Evolutionary conservation across 2,329 filamentous ascomycete genomes (phyloP).

Genomic region (Neurospora sp.): DNA sequence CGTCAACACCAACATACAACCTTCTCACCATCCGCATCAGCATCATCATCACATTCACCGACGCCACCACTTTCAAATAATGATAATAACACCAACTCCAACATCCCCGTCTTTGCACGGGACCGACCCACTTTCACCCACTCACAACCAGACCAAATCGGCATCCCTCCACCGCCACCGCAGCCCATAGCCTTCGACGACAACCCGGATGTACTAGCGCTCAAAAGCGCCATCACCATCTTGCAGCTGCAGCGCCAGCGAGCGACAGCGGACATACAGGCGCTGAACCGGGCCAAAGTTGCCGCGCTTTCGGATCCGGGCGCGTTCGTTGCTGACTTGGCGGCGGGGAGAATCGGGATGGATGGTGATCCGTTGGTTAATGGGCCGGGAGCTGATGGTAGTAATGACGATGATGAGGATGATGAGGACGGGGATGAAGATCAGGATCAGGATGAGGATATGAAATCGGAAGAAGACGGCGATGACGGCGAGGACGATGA

Average conservation of each 20-base stretch:
- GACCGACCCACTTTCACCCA: constrained; percentile 27
- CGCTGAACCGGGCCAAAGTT: constrained; percentile 58
- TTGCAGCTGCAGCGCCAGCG: constrained; percentile 77
- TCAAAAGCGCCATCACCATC: constrained; percentile 75
- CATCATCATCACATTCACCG: constrained; percentile 4
- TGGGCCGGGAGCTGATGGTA: constrained; percentile 4
- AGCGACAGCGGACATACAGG: constrained; percentile 63
- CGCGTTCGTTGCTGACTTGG: constrained; percentile 60
- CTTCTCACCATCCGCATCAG: constrained; percentile 7
- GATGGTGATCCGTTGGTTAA: constrained; percentile 21
- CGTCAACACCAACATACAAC: constrained; percentile 18
- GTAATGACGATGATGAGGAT: constrained; percentile 27
- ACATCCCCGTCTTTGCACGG: constrained; percentile 20
- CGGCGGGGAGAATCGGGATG: constrained; percentile 46
- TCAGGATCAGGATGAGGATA: constrained; percentile 15
- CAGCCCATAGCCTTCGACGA: constrained; percentile 46
- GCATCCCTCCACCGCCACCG: constrained; percentile 36
- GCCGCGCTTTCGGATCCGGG: constrained; percentile 62
- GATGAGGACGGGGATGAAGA: constrained; percentile 17
- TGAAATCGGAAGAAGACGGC: neutral
- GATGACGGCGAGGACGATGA: constrained; percentile 15
- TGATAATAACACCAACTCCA: neutral
- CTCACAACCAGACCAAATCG: constrained; percentile 34
- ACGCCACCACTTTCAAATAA: neutral
- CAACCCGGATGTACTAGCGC: constrained; percentile 80